These are phyloP conservation scores for Rhizopogon sp. DNA, from an alignment of 768 basidiomycete genomes.

Conservation along the genomic window DNA sequence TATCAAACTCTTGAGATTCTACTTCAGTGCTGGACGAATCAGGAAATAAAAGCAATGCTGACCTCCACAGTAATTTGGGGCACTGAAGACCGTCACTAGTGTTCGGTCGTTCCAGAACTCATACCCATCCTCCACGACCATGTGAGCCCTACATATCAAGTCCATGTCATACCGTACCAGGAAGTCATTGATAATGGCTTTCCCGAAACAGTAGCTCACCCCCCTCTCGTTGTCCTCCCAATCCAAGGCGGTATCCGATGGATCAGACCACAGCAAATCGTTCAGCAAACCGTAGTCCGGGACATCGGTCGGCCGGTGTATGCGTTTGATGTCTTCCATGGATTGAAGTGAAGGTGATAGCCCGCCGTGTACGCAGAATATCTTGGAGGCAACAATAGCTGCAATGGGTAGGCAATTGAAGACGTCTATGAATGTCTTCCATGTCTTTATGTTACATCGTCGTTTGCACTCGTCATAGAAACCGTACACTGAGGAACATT, in stretches of 20 bases:
- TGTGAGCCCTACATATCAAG: constrained; percentile 97
- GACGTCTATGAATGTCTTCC: constrained; percentile 99
- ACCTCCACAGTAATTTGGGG: constrained; percentile 97
- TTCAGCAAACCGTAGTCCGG: constrained; percentile 97
- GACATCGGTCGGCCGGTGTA: constrained; percentile 96
- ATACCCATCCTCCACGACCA: constrained; percentile 99
- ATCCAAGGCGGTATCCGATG: constrained; percentile 93
- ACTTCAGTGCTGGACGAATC: constrained; percentile 10
- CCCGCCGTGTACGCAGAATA: constrained; percentile 98
- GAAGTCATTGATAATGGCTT: constrained; percentile 95
- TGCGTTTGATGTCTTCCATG: constrained; percentile 99
- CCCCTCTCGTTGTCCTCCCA: constrained; percentile 99
- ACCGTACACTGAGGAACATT: constrained; percentile 71
- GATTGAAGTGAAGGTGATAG: constrained; percentile 88
- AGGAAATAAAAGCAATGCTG: constrained; percentile 24
- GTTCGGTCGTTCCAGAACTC: constrained; percentile 99
- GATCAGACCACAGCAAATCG: constrained; percentile 97
- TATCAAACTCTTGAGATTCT: constrained; percentile 77
- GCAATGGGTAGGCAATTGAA: constrained; percentile 99
- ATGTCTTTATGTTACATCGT: constrained; percentile 98
- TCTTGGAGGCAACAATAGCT: constrained; percentile 97
- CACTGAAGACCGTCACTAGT: constrained; percentile 96
- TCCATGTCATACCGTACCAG: constrained; percentile 96
- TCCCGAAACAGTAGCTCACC: constrained; percentile 98
- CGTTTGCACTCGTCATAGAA: constrained; percentile 99